A percentile compares a stretch with the other conserved stretches of the same genome.
phyloP scores from a whole-genome alignment of 1,284 basidiomycete species.

The Irpex lacteus region DNA sequence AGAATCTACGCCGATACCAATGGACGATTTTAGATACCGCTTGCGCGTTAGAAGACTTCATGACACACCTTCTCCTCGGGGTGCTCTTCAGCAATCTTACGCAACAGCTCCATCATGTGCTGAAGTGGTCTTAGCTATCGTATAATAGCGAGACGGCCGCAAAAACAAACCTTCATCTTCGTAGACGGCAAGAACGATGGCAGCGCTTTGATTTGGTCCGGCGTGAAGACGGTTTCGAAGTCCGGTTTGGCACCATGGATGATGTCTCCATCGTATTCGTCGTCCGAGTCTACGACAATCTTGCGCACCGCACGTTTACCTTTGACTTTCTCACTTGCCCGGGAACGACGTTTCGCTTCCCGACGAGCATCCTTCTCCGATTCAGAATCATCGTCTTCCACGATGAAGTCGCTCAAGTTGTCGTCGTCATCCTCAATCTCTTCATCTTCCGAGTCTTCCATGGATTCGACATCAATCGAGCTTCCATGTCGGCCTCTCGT shows the following conservation, averaged over 20 bases:
- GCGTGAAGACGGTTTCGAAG: constrained; percentile 20
- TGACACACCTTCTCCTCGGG: constrained; percentile 55
- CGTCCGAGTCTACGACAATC: constrained; percentile 45
- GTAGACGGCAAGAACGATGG: constrained; percentile 55
- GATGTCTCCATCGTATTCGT: constrained; percentile 39
- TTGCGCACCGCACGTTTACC: constrained; percentile 23
- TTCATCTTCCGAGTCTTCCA: constrained; percentile 22
- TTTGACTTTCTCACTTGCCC: constrained; percentile 16
- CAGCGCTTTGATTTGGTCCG: constrained; percentile 38
- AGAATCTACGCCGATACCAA: constrained; percentile 36
- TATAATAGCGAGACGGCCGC: too few relatives aligned
- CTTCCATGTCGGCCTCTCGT: not conserved
- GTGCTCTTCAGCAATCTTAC: constrained; percentile 35
- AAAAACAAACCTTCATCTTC: constrained; percentile 55
- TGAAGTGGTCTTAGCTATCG: constrained; percentile 18
- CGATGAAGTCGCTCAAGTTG: constrained; percentile 52
- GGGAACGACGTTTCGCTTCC: constrained; percentile 26
- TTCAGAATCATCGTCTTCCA: constrained; percentile 41
- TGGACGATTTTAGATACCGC: not conserved
- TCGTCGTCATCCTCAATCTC: constrained; percentile 29
- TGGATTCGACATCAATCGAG: too few relatives aligned
- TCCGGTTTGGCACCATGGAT: constrained; percentile 37
- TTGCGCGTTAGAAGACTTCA: not conserved
- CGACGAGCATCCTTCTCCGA: constrained; percentile 40
- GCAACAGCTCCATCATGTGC: constrained; percentile 54